Percentiles rank a stretch among this genome's conserved stretches.
Evolutionary conservation across 208 protist genomes (phyloP).

Genomic region (Herpetomonas muscarum): DNA sequence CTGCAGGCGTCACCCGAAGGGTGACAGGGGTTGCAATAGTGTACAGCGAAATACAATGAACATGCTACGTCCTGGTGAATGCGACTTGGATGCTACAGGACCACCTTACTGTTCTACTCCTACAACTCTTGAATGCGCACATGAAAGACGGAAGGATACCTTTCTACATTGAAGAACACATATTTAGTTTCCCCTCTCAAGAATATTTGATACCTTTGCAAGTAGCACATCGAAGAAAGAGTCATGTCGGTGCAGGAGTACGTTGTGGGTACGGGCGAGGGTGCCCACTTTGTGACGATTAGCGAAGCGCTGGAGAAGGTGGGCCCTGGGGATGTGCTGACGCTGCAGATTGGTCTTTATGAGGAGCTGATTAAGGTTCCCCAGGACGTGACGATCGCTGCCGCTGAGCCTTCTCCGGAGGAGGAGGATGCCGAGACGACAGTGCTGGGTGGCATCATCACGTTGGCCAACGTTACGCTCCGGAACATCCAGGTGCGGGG

Average conservation of each 20-base stretch:
- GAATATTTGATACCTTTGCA: too few relatives aligned
- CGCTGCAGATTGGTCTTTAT: constrained; percentile 63
- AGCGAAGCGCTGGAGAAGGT: constrained; percentile 48
- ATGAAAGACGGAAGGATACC: too few relatives aligned
- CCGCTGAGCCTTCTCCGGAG: constrained; percentile 17
- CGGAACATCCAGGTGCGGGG: constrained; percentile 47
- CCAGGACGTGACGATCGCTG: constrained; percentile 44
- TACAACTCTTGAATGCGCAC: too few relatives aligned
- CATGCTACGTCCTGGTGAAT: too few relatives aligned
- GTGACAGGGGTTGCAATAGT: too few relatives aligned
- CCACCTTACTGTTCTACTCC: too few relatives aligned
- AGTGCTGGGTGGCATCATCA: constrained; percentile 50
- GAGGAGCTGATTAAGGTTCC: constrained; percentile 62
- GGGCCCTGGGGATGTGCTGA: constrained; percentile 49
- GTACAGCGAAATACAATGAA: too few relatives aligned
- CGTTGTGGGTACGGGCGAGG: constrained; percentile 31
- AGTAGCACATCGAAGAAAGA: too few relatives aligned
- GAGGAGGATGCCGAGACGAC: constrained; percentile 40
- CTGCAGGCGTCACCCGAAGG: too few relatives aligned
- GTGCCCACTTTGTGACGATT: constrained; percentile 54
- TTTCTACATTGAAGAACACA: too few relatives aligned
- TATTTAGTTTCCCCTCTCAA: not conserved
- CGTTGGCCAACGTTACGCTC: constrained; percentile 45
- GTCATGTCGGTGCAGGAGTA: constrained; percentile 22
- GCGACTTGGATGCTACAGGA: too few relatives aligned